A percentile compares a stretch with the other conserved stretches of the same genome.
phyloP scores from a whole-genome alignment of 768 basidiomycete genomes.

The Kwoniella botswanensis region DNA sequence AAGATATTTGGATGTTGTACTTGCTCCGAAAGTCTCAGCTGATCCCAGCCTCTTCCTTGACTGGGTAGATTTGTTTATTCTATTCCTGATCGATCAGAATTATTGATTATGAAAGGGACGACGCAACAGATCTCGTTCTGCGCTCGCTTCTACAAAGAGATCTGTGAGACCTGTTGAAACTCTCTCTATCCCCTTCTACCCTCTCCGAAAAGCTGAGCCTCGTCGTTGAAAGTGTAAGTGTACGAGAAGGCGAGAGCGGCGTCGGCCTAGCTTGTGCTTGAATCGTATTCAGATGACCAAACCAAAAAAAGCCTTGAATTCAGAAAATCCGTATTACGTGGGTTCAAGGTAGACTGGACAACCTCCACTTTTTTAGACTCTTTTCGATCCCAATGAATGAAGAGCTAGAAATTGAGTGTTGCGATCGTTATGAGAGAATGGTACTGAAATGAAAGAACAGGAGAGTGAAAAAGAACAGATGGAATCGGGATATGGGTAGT shows the following conservation, averaged over 20 bases:
- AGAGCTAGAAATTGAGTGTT: neutral
- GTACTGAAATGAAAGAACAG: neutral
- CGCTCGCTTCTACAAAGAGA: neutral
- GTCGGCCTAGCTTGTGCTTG: neutral
- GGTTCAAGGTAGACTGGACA: conserved; percentile 7
- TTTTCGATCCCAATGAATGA: neutral
- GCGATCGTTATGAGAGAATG: neutral
- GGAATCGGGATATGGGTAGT: neutral
- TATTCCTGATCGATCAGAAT: neutral
- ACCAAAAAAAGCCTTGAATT: neutral
- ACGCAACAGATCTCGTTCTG: neutral
- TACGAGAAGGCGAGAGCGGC: neutral
- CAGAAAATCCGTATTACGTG: neutral
- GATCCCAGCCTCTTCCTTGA: neutral
- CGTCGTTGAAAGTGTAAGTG: neutral
- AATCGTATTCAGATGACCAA: neutral
- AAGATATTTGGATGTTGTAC: neutral
- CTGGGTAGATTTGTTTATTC: too few species aligned
- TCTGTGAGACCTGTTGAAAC: neutral
- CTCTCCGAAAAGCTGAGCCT: neutral
- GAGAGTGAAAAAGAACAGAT: neutral
- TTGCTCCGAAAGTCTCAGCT: neutral
- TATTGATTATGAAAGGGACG: neutral
- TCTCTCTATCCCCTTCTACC: too few species aligned
- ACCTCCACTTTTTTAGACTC: conserved; percentile 21